Evolutionary conservation across 768 basidiomycete genomes (phyloP), one percentile per base, ranked within the genome.

Genomic region (Trichaptum fuscoviolaceum): DNA sequence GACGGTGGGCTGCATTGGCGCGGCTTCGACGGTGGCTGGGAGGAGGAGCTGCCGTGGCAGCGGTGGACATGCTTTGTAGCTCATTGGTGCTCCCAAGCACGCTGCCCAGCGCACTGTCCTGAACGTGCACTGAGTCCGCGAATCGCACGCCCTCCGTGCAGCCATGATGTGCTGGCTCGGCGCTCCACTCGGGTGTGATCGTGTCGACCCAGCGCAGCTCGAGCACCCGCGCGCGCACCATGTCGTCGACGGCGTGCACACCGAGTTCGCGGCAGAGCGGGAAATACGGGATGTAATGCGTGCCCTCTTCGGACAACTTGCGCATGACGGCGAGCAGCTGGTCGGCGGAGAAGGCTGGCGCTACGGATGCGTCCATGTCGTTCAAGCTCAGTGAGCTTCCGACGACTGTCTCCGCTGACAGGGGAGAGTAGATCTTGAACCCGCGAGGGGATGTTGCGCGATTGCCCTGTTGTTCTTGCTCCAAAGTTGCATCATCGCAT

Each of bases 291-390:
- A 94, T 79, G 68, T 88, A 86, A 12, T 79, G 83, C 63, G 85
- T 83, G 58, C 84, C 84, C 0, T 84, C 83, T 69, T 87, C 85
- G 30, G 88, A 86, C 66, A 95, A 81, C 63, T 91, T 85, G 70
- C 85, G 85, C 90, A 93, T 93, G 62, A 94, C 91, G 70, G 87
- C 88, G 67, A 94, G 81, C 17, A 94, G 81, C 70, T 93, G 89
- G 82, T 88, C 84, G 1, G 90, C 88, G n/a, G 84, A 83, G 73
- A 94, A 94, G 62, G 91, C 89, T 15, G 70, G 72, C 18, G 69
- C 68, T 23, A 72, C 69, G 2, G 70, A 67, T 9, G 71, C 66
- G 15, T 73, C 73, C 15, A 69, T 70, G 35, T 70, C 67, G 18
- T 52, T 52, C 42, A 52, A 73, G 72, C 59, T 73, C 73, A n/a